Base-by-base conservation (phyloP, 2,329 filamentous ascomycete genomes). In the Aspergillus costaricaensis region DNA sequence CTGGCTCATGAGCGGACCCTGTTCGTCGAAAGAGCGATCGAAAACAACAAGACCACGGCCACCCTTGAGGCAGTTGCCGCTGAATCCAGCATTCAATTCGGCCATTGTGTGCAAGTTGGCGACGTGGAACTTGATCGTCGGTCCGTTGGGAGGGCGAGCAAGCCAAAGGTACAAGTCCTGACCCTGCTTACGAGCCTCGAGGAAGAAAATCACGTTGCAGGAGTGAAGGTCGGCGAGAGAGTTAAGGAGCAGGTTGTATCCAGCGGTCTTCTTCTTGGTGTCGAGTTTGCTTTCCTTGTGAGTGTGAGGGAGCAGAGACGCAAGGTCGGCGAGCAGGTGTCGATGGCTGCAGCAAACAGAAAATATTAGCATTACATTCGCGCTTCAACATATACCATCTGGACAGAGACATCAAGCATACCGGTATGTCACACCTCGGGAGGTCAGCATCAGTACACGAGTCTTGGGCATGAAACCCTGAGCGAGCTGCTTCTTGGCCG, bases 281-380 rank as follows among this genome's bases (percentile, higher is more conserved):
- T 99, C 95, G 67, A 97, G 91, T 79, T 99, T 99, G 69, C 91
- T 92, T 76, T 99, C 95, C 81, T 96, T 96, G 73, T 92, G 88
- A 67, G 89, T 88, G 76, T 99, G 95, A 2, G 95, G 95, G 66
- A 99, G 88, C 77, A 99, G 88, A 30, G 90, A 85, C 60, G 92
- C 87, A 51, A 99, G 83, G 73, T 99, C 95, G 72, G 93, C 91
- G 64, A 99, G 85, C 47, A 99, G 83, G 80, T 99, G 95, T 47
- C 95, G 90, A 77, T 97, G 95, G 77, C 94, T 96, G 69, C 23
- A 62, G 53, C 59, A 58, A 52, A 25, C 43, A 5, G 50, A 59
- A 25, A 58, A 39, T 36, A 30, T 50, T 8, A 50, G 25, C 25
- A 32, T 32, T 15, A 7, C 15, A 30, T 27, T 36, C 32, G 32